Conservation (phyloP, 2,329 filamentous ascomycete genomes). For the Diplodia intermedia region DNA sequence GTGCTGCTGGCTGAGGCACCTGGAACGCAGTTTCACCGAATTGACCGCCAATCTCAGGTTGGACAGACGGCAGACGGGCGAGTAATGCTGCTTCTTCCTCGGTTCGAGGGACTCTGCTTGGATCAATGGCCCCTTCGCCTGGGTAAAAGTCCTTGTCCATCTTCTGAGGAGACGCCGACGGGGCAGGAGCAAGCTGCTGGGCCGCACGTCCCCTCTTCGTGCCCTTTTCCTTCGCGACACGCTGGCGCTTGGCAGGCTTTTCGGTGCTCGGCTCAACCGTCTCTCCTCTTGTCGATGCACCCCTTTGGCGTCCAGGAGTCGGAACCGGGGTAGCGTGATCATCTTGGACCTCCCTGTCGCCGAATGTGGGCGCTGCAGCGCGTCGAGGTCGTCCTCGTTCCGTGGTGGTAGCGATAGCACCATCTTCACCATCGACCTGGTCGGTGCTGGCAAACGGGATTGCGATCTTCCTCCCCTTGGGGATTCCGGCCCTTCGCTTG, state of each 20-base stretch:
- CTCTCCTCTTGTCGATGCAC: slow-evolving; percentile 34
- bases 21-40: slow-evolving; percentile 57
- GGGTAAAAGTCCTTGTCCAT: slow-evolving; percentile 31
- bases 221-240: slow-evolving; percentile 42
- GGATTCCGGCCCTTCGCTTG: slow-evolving; percentile 16
- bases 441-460: slow-evolving; percentile 53
- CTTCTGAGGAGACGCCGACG: slow-evolving; percentile 40
- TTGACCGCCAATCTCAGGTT: slow-evolving; percentile 35
- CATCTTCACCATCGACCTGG: slow-evolving; percentile 50
- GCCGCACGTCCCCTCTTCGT: slow-evolving; percentile 41
- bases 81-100: slow-evolving; percentile 24
- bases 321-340: slow-evolving; percentile 53
- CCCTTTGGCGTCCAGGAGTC: slow-evolving; percentile 64
- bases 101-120: background rate
- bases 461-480: slow-evolving; percentile 22
- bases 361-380: slow-evolving; percentile 72
- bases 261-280: slow-evolving; percentile 36
- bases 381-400: slow-evolving; percentile 59
- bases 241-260: slow-evolving; percentile 49
- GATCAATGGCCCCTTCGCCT: slow-evolving; percentile 7
- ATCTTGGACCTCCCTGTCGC: slow-evolving; percentile 68
- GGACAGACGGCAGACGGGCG: slow-evolving; percentile 12
- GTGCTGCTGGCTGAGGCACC: slow-evolving; percentile 10
- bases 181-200: slow-evolving; percentile 42
- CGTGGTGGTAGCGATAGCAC: slow-evolving; percentile 49